Base-by-base conservation (phyloP, 495 filamentous ascomycete species). In the Annulohypoxylon nitens region DNA sequence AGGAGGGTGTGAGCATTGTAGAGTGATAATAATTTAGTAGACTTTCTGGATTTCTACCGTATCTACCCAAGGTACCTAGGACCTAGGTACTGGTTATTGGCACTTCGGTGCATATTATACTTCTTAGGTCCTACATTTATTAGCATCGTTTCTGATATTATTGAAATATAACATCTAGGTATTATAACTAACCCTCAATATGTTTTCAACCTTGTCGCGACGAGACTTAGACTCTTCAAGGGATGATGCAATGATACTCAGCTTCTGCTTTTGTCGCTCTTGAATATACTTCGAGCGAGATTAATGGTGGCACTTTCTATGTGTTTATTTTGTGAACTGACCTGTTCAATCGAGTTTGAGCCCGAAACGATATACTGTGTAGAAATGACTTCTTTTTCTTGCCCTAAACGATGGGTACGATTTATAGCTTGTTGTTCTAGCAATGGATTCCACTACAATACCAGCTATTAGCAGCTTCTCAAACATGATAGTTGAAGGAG, bases 371-470 rank as follows among this genome's bases (percentile, higher is more conserved):
- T 39, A 68, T 85, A 87, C 1, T 81, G 76, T 2, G 75, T 79
- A n/a, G 83, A 75, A n/a, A 66, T 64, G 4, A 87, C 84, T 12
- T 79, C 59, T 30, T 76, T 79, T 14, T 70, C 67, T 60, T 86
- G 85, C 1, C 83, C 83, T 7, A 87, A 78, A 10, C 85, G 73
- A 25, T 82, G 48, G n/a, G 80, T 75, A 50, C 84, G 78, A 6
- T 74, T 77, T 43, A 86, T 78, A 4, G 85, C 85, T 70, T 87
- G 85, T 33, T 77, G 76, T 64, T 87, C 85, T 9, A 86, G 75
- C 57, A 78, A 78, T 4, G 85, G 85, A 59, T 87, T 86, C 85
- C 84, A 87, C 66, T 47, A 47, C 12, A 20, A 8, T 9, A 47
- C 16, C 6, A 20, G 16, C 4, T 0, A n/a, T 47, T 9, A 47